Evolutionary conservation across 2,329 filamentous ascomycete species (phyloP).

Genomic region (Cladosporium sp.): DNA sequence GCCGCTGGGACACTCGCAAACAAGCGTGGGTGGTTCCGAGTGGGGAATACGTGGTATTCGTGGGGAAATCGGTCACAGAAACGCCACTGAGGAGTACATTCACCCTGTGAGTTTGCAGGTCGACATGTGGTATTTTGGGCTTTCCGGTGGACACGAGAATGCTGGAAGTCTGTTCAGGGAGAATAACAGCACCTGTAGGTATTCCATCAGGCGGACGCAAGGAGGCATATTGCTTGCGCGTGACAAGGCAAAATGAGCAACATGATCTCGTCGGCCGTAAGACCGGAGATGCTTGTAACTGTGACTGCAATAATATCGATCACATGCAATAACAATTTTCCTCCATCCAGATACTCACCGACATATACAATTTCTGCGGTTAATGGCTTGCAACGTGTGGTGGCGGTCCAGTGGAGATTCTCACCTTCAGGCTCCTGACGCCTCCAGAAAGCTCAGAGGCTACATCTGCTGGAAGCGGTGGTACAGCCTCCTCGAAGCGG

Average conservation of each 20-base stretch:
- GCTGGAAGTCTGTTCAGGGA: not conserved
- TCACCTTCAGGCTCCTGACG: not conserved
- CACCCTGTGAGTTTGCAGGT: conserved; percentile 9
- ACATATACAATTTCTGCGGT: not conserved
- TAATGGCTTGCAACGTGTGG: no score
- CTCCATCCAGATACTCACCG: not conserved
- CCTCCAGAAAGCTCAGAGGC: not conserved
- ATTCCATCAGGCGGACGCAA: not conserved
- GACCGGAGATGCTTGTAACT: not conserved
- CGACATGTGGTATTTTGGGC: not conserved
- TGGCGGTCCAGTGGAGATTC: not conserved
- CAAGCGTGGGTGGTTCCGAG: conserved; percentile 54
- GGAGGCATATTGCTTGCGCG: not conserved
- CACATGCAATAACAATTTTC: not conserved
- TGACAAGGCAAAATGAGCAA: not conserved
- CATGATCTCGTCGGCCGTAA: not conserved
- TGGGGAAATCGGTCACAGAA: conserved; percentile 44
- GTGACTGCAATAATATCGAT: not conserved
- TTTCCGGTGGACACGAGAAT: not conserved
- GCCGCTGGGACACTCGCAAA: conserved; percentile 50
- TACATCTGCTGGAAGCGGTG: not conserved
- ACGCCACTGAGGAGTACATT: conserved; percentile 32
- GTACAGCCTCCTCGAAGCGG: not conserved
- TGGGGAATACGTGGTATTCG: conserved; percentile 47
- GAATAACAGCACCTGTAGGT: not conserved